Conservation (phyloP, 352 stramenopile species). For the Phytophthora podocarpi region DNA sequence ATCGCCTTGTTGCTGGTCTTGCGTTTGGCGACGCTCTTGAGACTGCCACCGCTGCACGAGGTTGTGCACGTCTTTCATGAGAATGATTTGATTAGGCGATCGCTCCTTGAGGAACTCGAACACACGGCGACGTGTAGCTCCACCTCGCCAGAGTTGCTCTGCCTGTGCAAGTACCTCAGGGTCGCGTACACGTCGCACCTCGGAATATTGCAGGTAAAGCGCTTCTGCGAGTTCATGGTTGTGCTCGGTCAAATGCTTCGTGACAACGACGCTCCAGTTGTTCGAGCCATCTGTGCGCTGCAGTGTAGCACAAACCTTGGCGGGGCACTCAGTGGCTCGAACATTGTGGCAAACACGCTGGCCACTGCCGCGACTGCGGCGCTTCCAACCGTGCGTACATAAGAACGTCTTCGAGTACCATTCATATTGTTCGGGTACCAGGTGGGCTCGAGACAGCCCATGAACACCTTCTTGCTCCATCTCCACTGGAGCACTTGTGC, state of each 20-base stretch:
- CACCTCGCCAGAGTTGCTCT: slow-evolving; percentile 64
- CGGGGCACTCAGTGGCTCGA: slow-evolving; percentile 66
- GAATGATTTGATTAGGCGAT: slow-evolving; percentile 48
- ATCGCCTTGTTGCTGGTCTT: neutral
- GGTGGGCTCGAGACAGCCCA: slow-evolving; percentile 39
- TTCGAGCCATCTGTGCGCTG: slow-evolving; percentile 44
- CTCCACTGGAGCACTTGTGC: neutral
- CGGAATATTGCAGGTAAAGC: slow-evolving; percentile 72
- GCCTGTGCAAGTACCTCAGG: slow-evolving; percentile 55
- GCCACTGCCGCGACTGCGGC: slow-evolving; percentile 64
- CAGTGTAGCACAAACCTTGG: slow-evolving; percentile 74
- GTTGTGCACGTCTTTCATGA: slow-evolving; percentile 88
- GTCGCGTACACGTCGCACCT: slow-evolving; percentile 72
- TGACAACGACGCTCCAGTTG: slow-evolving; percentile 72
- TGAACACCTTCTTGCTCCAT: slow-evolving; percentile 19
- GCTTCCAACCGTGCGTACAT: slow-evolving; percentile 82
- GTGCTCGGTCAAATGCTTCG: slow-evolving; percentile 69
- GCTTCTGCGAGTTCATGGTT: slow-evolving; percentile 70
- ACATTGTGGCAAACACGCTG: slow-evolving; percentile 75
- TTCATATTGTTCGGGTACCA: slow-evolving; percentile 61
- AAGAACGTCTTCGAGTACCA: slow-evolving; percentile 87
- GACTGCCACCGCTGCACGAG: slow-evolving; percentile 75
- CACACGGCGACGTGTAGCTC: slow-evolving; percentile 60
- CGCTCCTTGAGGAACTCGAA: slow-evolving; percentile 80
- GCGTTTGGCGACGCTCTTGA: slow-evolving; percentile 27